Base-by-base conservation (phyloP, 805 yeast species). In the Scheffersomyces amazonensis region DNA sequence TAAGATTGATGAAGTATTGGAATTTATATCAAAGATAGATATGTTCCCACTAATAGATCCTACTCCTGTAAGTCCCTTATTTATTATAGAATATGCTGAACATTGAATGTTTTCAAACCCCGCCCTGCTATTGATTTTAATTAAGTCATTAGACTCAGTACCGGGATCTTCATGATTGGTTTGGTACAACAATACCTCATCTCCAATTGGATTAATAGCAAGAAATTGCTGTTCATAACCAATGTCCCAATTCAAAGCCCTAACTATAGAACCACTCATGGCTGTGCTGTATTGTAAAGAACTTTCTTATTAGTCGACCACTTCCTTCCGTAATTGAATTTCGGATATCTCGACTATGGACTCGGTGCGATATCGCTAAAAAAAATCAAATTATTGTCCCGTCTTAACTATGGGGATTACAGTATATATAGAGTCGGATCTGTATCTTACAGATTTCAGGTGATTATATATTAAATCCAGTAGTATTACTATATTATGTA, bases 171-270 rank as follows among this genome's bases (percentile, higher is more conserved):
- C 60, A 37, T 53, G 66, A 42, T 56, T 55, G 15, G 85, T 79
- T 44, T 75, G 76, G 51, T 81, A 83, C 9, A 86, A 68, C 0
- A 83, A 64, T 2, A 87, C 81, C 48, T 84, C 91, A 54, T 89
- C 96, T 2, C 95, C 81, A 20, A 86, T 72, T 2, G 95, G 93
- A 46, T 79, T 83, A 5, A 83, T 81, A 0, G 86, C 81, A 10
- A 86, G 59, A 49, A 78, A 82, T 35, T 71, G 73, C 52, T 82
- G 86, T 31, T 70, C 73, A 31, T 60, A 60, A 5, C 73, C 78
- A n/a, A 51, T 48, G 40, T 78, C 80, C 89, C 89, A 82, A 31
- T 71, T 71, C 35, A 59, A 53, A 7, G 85, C 82, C 39, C 82
- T 66, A n/a, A 70, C 64, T 9, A 82, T 75, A 25, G 76, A 71